Evolutionary conservation across 1,284 basidiomycete species (phyloP), one percentile per base, ranked within the genome.

Genomic region (Bondarzewia mesenterica): DNA sequence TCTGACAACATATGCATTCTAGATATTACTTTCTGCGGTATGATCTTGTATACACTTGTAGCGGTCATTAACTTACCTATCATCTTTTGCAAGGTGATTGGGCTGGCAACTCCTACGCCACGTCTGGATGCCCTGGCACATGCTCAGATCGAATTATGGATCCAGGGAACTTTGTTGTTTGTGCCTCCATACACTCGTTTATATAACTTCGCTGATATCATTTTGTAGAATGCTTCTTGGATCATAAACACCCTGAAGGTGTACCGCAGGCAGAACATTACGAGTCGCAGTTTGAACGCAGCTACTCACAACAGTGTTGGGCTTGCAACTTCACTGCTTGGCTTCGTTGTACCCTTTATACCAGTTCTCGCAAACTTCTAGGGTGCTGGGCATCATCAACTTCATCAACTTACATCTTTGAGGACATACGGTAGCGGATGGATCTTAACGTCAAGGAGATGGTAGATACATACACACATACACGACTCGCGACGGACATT

Each of bases 11-110:
- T 22, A 26, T 25, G 46, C n/a, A n/a, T 0, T 49, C 16, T 47
- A 86, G 86, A 89, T 61, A 89, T 89, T 52, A 89, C 86, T 8
- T 87, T 89, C 57, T 89, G 86, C 57, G 85, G 83, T 82, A 63
- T 52, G 66, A 52, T 21, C 23, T 47, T 40, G 35, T 25, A 38
- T 39, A 22, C 41, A 47, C 12, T n/a, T 12, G 29, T n/a, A 32
- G 5, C 29, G 10, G 36, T n/a, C 38, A 51, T 48, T 12, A 47
- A 41, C n/a, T 18, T 40, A 10, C 5, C 5, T 22, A 5, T 40
- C 21, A 10, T 40, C 18, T 21, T 46, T 50, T 15, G 50, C 32
- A 18, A 84, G 85, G 87, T 54, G 85, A 87, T 63, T 89, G 86
- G 86, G 88, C 86, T 4, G 87, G 86, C 37, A 83, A 85, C 59